Percentiles rank a stretch among this genome's conserved stretches.
Conservation (phyloP, 164 flowering plant species). For the Vitis rupestris region DNA sequence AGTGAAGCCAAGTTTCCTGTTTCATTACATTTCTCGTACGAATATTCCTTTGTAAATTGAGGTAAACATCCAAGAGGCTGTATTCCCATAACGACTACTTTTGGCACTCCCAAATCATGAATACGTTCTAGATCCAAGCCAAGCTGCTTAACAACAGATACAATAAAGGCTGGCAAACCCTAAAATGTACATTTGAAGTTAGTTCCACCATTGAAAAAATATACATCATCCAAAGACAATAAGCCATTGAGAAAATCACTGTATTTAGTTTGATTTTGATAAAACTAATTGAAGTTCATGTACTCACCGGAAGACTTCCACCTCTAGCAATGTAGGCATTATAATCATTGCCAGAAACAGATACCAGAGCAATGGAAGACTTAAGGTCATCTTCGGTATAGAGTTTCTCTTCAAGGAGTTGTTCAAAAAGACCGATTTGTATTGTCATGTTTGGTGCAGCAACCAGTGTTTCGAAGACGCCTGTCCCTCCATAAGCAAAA, state of each 20-base stretch:
- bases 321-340: not conserved
- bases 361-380: not conserved
- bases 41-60: not conserved
- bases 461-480: not conserved
- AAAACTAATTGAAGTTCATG: no score
- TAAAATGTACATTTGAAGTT: not conserved
- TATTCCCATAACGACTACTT: slow-evolving; percentile 1
- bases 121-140: slow-evolving; percentile 5
- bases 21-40: slow-evolving; percentile 4
- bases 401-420: not conserved
- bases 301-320: not conserved
- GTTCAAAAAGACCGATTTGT: not conserved
- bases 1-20: not conserved
- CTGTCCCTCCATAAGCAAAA: slow-evolving; percentile 3
- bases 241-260: not conserved
- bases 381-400: not conserved
- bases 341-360: slow-evolving; percentile 3
- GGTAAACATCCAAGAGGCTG: slow-evolving; percentile 20
- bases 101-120: slow-evolving; percentile 10
- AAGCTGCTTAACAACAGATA: slow-evolving; percentile 8
- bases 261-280: not conserved
- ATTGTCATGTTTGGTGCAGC: not conserved
- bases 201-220: no score
- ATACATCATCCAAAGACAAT: not conserved
- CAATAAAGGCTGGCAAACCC: not conserved